Conservation (phyloP, 257 asterid genomes). For the Solanum peruvianum region DNA sequence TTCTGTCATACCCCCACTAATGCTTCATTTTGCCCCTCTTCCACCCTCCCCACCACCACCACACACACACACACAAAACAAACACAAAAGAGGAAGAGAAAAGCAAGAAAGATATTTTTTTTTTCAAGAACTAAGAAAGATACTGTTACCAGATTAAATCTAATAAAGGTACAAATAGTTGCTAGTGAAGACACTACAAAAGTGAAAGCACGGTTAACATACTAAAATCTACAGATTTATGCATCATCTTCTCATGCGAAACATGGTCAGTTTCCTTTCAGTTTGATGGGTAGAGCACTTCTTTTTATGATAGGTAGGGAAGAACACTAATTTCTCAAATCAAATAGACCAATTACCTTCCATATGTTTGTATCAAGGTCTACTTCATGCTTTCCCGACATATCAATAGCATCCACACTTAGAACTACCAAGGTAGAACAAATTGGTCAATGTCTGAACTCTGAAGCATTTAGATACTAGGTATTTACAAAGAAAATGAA, state of each 20-base stretch:
- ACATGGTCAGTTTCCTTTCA: neutral
- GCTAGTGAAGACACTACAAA: neutral
- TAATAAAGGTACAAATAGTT: neutral
- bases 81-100: neutral
- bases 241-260: neutral
- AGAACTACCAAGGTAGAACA: constrained; percentile 41
- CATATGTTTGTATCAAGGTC: constrained; percentile 98
- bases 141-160: neutral
- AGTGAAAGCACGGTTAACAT: neutral
- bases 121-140: neutral
- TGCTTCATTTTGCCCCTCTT: neutral
- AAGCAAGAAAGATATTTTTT: neutral
- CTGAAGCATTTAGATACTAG: neutral
- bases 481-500: neutral
- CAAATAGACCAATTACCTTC: constrained; percentile 47
- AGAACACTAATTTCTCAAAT: neutral
- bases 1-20: neutral
- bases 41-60: no score
- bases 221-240: neutral
- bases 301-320: neutral
- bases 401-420: constrained; percentile 93
- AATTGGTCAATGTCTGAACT: neutral
- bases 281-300: neutral
- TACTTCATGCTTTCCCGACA: constrained; percentile 99
- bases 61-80: neutral